Conservation (phyloP, 2,329 filamentous ascomycete genomes). For the Trichoderma atrobrunneum region DNA sequence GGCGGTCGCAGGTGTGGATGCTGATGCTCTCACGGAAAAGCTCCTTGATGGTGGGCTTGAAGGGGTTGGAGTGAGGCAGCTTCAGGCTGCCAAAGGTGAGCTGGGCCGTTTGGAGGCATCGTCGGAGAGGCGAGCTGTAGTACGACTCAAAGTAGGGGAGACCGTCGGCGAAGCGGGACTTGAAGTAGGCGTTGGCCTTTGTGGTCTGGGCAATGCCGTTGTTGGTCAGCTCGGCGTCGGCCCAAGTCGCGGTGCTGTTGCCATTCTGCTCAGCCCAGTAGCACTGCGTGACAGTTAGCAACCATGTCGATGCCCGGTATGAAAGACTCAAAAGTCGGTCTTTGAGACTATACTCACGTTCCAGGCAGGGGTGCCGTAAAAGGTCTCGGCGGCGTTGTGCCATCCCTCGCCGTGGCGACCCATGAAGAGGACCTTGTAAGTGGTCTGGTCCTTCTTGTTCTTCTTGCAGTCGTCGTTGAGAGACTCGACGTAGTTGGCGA, state of each 20-base stretch:
- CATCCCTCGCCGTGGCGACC: constrained; percentile 69
- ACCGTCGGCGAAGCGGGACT: constrained; percentile 49
- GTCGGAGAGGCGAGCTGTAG: constrained; percentile 62
- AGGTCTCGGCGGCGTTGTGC: constrained; percentile 61
- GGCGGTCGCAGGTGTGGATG: constrained; percentile 66
- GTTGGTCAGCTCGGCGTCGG: constrained; percentile 60
- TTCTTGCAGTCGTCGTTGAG: constrained; percentile 45
- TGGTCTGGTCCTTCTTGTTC: constrained; percentile 41
- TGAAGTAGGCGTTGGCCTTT: constrained; percentile 60
- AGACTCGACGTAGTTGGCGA: constrained; percentile 53
- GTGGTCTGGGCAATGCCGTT: constrained; percentile 56
- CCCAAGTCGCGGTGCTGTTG: constrained; percentile 61
- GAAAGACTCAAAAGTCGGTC: neutral
- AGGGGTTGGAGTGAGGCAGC: constrained; percentile 50
- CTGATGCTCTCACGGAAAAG: constrained; percentile 63
- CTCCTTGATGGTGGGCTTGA: constrained; percentile 62
- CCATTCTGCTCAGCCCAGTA: constrained; percentile 66
- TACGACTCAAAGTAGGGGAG: constrained; percentile 62
- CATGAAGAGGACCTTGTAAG: constrained; percentile 65
- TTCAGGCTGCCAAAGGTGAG: constrained; percentile 56
- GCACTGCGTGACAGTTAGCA: constrained; percentile 39
- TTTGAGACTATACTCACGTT: constrained; percentile 47
- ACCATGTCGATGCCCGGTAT: neutral
- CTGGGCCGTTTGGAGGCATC: constrained; percentile 62
- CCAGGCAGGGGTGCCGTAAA: constrained; percentile 67